Base-by-base conservation (phyloP, 139 green algal species). In the Chlamydomonas sp. region DNA sequence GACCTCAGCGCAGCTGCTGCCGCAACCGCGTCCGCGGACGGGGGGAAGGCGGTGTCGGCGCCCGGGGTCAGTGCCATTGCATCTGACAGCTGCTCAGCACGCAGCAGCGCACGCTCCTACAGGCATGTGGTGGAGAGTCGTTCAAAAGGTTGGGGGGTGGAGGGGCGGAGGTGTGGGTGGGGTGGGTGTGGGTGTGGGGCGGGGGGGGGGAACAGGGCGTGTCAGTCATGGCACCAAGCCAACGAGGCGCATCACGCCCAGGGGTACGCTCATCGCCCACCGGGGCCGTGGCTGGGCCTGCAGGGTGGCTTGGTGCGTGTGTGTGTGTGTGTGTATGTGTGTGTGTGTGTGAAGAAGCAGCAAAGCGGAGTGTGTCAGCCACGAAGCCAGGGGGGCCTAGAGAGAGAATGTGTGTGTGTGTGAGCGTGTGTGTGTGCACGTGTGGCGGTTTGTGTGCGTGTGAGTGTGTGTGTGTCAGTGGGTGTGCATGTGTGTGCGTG, bases 61-160 rank as follows among this genome's bases (percentile, higher is more conserved):
- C 5, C 29, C 36, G 64, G 36, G 36, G 26, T 20, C 35, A 60
- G 24, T 33, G 29, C 33, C 16, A 66, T 10, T 13, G 59, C 59
- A 54, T 87, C 76, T 3, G 66, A 71, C 66, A 96, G 68, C 47
- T 80, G 71, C 78, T 92, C 85, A 68, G 93, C 71, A 49, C 67
- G 35, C 74, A 93, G 48, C 33, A 96, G 74, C 0, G 88, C 81
- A 1, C 91, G 79, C 77, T 95, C 85, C 0, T n/a, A n/a, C n/a
- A n/a, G n/a, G n/a, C n/a, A n/a, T n/a, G n/a, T n/a, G n/a, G n/a
- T n/a, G n/a, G n/a, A n/a, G n/a, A n/a, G n/a, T n/a, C n/a, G n/a
- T n/a, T n/a, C n/a, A n/a, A n/a, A n/a, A n/a, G n/a, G n/a, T n/a
- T n/a, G n/a, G 43, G 43, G 43, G 43, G 43, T 54, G 16, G 13